These are phyloP conservation scores for Mycena leptocephala DNA, from an alignment of 768 basidiomycete species.

Conservation along the genomic window DNA sequence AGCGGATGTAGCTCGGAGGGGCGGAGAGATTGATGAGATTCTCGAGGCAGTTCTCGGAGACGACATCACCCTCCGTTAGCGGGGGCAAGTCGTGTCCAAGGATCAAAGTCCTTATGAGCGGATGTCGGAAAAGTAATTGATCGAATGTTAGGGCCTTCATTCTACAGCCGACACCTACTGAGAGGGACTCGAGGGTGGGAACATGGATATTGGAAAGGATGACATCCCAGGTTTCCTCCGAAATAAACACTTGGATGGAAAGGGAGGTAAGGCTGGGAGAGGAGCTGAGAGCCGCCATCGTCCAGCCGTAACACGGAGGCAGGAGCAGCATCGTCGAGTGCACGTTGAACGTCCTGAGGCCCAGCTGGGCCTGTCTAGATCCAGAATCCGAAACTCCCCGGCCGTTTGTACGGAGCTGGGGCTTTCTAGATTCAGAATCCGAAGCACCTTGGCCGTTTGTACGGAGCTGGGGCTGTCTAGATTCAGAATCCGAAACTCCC, in stretches of 20 bases:
- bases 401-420: too few relatives aligned
- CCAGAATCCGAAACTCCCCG: background rate
- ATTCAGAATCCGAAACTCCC: too few relatives aligned
- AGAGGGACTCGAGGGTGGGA: constrained; percentile 10
- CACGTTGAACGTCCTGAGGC: constrained; percentile 22
- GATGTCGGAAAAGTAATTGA: constrained; percentile 25
- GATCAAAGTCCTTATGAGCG: constrained; percentile 2
- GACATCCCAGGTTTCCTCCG: constrained; percentile 19
- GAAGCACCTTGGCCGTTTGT: too few relatives aligned
- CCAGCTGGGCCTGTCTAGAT: background rate
- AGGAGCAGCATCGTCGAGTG: constrained; percentile 30
- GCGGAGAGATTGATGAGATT: constrained; percentile 13
- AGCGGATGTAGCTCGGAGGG: constrained; percentile 8
- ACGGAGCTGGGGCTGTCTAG: too few relatives aligned
- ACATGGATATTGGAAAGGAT: constrained; percentile 13
- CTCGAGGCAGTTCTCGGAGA: constrained; percentile 3
- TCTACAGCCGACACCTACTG: constrained; percentile 9
- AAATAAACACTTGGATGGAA: constrained; percentile 25
- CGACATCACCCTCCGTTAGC: constrained; percentile 4
- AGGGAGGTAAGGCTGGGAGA: constrained; percentile 26
- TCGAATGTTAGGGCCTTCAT: background rate
- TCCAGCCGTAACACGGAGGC: constrained; percentile 27
- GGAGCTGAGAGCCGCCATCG: constrained; percentile 11
- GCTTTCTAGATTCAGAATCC: too few relatives aligned
- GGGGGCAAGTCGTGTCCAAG: constrained; percentile 6